Base-by-base conservation (phyloP, 1,284 basidiomycete genomes). In the Gomphus bonarii region DNA sequence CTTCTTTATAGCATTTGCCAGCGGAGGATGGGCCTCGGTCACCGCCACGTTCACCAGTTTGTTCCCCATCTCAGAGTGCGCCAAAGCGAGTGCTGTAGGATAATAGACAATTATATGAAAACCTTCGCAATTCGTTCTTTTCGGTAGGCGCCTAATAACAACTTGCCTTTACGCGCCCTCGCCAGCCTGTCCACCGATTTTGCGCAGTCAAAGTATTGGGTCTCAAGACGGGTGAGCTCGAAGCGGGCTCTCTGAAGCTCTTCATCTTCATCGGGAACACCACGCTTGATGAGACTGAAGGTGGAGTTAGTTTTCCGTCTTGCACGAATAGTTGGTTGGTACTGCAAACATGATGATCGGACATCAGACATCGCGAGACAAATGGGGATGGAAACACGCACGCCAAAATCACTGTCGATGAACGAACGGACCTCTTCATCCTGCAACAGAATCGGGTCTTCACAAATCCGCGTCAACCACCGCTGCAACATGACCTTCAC, bases 401-500 rank as follows among this genome's bases (percentile, higher is more conserved):
- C 76, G 3, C 95, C 94, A 73, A 97, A 97, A 71, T 97, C 94
- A 63, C 85, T 92, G 71, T 97, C 94, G 61, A 97, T 81, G 68
- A 97, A 97, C 30, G 87, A 85, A 42, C 93, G 82, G 61, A 95
- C 70, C 68, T 97, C 95, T 65, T 97, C 94, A 62, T 97, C 93
- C 58, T 83, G 74, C 46, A 91, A 74, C 50, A 97, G 70, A 58
- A 94, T 90, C 1, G 84, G 82, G 67, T 97, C 91, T 65, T 92
- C 89, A 69, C 88, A 93, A 40, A 97, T 81, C 53, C 94, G 76
- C 7, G 88, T 84, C 59, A 95, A 79, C 93, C 94, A 97, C 59
- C 90, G 77, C 71, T 97, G 95, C 25, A 97, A 76, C 78, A 93
- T 91, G 61, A 94, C 88, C 66, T 87, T 86, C 42, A 97, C 91